These are phyloP conservation scores for Penicillium sp. DNA, from an alignment of 2,329 filamentous ascomycete species.

Conservation along the genomic window DNA sequence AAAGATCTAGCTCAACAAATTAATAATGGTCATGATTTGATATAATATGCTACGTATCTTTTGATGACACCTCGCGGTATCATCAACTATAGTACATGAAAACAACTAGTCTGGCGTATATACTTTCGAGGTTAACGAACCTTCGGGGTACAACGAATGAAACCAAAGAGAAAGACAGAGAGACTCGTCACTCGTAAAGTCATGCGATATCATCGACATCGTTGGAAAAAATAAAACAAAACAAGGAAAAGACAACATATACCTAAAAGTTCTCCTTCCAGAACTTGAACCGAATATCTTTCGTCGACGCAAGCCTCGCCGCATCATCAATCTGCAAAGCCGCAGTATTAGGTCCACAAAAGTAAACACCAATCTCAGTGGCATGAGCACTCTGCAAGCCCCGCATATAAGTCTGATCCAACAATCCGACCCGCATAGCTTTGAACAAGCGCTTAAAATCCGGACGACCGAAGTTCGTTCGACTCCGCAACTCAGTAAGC, in stretches of 20 bases:
- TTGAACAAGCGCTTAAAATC: conserved; percentile 80
- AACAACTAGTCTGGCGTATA: conserved; percentile 3
- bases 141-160: not conserved
- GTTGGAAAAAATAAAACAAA: not conserved
- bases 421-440: conserved; percentile 83
- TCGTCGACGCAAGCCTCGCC: conserved; percentile 68
- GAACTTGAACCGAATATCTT: conserved; percentile 90
- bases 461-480: conserved; percentile 93
- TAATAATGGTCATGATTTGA: conserved; percentile 8
- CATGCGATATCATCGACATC: conserved; percentile 8
- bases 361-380: conserved; percentile 94
- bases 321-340: conserved; percentile 84
- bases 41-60: conserved; percentile 4
- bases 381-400: conserved; percentile 74
- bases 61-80: not conserved
- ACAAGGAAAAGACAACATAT: not conserved
- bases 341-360: conserved; percentile 82
- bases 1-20: not conserved
- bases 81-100: conserved; percentile 22
- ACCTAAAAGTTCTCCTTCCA: conserved; percentile 86
- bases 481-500: conserved; percentile 81
- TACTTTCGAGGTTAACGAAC: not conserved
- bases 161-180: conserved; percentile 4
- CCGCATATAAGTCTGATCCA: conserved; percentile 79
- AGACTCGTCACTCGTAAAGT: conserved; percentile 26